Conservation (phyloP, 306 rosid genomes). For the Glycyrrhiza uralensis region DNA sequence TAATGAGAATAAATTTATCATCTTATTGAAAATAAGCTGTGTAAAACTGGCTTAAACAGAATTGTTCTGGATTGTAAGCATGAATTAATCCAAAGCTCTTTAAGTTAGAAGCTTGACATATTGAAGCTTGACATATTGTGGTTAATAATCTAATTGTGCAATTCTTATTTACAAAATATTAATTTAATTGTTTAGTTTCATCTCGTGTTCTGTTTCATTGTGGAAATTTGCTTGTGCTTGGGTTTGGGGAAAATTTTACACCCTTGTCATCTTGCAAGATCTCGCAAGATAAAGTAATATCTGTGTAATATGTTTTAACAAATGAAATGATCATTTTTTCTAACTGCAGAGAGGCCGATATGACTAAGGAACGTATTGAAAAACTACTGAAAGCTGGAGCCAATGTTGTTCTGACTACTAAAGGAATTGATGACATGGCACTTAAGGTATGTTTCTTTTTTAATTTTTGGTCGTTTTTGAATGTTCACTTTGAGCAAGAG, state of each 20-base stretch:
- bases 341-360: constrained; percentile 78
- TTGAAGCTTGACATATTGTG: background rate
- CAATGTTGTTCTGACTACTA: constrained; percentile 90
- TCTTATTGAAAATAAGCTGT: constrained; percentile 10
- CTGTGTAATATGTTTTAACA: background rate
- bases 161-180: background rate
- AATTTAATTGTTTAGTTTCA: background rate
- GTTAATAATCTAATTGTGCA: background rate
- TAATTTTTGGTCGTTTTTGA: background rate
- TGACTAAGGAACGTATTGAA: constrained; percentile 92
- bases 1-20: background rate
- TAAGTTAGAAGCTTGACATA: background rate
- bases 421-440: constrained; percentile 99
- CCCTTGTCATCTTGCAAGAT: background rate
- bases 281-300: background rate
- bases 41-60: background rate
- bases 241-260: background rate
- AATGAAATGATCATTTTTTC: background rate
- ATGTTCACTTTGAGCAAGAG: background rate
- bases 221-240: background rate
- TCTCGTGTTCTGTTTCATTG: background rate
- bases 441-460: constrained; percentile 60
- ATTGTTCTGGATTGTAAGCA: background rate
- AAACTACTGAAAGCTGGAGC: constrained; percentile 95
- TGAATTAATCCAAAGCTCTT: background rate